Evolutionary conservation across 2,329 filamentous ascomycete genomes (phyloP).

Genomic region (Gremmenia infestans): DNA sequence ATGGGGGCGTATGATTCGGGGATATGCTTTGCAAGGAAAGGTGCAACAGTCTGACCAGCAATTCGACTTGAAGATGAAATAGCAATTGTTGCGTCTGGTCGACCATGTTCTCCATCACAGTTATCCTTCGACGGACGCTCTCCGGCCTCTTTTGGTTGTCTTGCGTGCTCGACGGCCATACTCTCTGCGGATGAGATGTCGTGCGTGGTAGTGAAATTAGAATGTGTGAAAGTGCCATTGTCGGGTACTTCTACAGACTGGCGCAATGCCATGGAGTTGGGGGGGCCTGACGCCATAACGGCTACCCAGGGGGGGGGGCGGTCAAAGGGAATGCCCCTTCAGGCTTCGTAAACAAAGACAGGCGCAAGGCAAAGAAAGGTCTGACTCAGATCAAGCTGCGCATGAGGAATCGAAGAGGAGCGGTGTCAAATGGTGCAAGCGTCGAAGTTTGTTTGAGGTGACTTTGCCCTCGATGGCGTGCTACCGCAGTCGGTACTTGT

Average conservation of each 20-base stretch:
- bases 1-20: conserved; percentile 82
- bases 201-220: conserved; percentile 8
- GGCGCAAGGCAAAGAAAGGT: background rate
- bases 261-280: conserved; percentile 20
- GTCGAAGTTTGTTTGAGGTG: conserved; percentile 13
- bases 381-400: background rate
- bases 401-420: background rate
- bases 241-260: conserved; percentile 25
- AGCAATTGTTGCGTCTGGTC: conserved; percentile 20
- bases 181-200: conserved; percentile 14
- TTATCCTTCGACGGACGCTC: conserved; percentile 25
- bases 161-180: conserved; percentile 5
- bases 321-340: background rate
- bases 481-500: conserved; percentile 2
- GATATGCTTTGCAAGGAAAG: conserved; percentile 88
- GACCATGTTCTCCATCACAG: conserved; percentile 21
- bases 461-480: conserved; percentile 21
- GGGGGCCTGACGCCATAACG: conserved; percentile 23
- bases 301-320: background rate
- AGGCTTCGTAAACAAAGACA: background rate
- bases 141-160: conserved; percentile 9
- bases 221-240: conserved; percentile 8
- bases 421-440: background rate
- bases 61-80: conserved; percentile 26
- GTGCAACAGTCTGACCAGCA: conserved; percentile 37